Base-by-base conservation (phyloP, 2,329 filamentous ascomycete genomes). In the Calonectria ilicicola region DNA sequence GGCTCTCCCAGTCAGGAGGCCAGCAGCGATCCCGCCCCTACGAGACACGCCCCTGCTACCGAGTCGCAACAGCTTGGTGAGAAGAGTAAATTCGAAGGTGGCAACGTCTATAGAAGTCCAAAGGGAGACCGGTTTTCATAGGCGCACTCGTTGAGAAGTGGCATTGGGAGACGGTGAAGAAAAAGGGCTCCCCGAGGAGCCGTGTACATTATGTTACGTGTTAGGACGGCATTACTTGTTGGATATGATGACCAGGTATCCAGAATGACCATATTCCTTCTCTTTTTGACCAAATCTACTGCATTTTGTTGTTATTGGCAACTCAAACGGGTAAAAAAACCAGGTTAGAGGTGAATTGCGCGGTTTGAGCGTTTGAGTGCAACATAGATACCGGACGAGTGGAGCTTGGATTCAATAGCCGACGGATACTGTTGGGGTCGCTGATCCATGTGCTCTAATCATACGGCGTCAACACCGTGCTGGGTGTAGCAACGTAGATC, bases 71-170 rank as follows among this genome's bases (percentile, higher is more conserved):
- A 89, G 75, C 87, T 94, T 29, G 80, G 86, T 42, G 94, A 96
- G 84, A 97, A 95, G 88, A 94, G 95, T 83, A 98, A 98, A 86
- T 98, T 97, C 84, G 96, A 98, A 86, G 93, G 94, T 38, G 88
- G 87, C 66, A 88, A 91, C 77, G 93, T 95, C 68, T 98, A 93
- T 84, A 87, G 90, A 78, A 93, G 93, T 84, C 91, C 88, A 73
- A 97, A 95, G 83, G 97, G 97, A 4, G 96, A 98, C 86, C 90
- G 97, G 40, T 97, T 99, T 80, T 90, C 94, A 47, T 91, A 82
- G 70, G 23, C 46, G 21, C 44, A 27, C 42, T 15, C 5, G 23
- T 8, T 23, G 47, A 53, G 51, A 38, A 47, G 17, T 21, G 32
- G 38, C 26, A 23, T 32, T 29, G 32, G 56, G 38, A 29, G 35